phyloP scores from a whole-genome alignment of 768 basidiomycete species.

The Brasilioporus rufonigricans region DNA sequence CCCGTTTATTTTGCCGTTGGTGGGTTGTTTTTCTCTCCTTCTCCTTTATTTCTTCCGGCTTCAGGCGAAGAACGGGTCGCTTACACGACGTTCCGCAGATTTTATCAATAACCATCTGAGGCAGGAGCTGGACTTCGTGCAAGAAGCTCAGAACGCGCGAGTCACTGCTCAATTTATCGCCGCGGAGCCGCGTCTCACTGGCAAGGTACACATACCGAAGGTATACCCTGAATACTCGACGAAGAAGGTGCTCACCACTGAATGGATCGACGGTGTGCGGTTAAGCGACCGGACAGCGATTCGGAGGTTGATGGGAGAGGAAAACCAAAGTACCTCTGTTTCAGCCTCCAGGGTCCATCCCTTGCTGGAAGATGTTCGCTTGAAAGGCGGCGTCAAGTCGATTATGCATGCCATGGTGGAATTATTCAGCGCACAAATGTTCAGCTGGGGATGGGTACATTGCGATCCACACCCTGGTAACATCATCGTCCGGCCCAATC shows the following conservation, averaged over 20 bases:
- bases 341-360: not conserved
- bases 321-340: slow-evolving; percentile 2
- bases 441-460: slow-evolving; percentile 88
- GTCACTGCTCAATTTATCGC: slow-evolving; percentile 68
- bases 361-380: slow-evolving; percentile 21
- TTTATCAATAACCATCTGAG: slow-evolving; percentile 80
- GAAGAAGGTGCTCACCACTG: slow-evolving; percentile 76
- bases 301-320: slow-evolving; percentile 57
- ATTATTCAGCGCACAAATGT: slow-evolving; percentile 86
- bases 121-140: slow-evolving; percentile 76
- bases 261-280: slow-evolving; percentile 81
- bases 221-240: slow-evolving; percentile 73
- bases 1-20: slow-evolving; percentile 81
- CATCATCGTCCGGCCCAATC: slow-evolving; percentile 61
- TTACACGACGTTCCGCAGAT: slow-evolving; percentile 38
- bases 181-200: slow-evolving; percentile 64
- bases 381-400: slow-evolving; percentile 58
- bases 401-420: slow-evolving; percentile 88
- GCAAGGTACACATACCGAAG: slow-evolving; percentile 75
- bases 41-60: not conserved
- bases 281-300: slow-evolving; percentile 63
- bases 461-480: slow-evolving; percentile 81
- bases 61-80: not conserved
- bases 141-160: slow-evolving; percentile 76
- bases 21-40: slow-evolving; percentile 31